phyloP scores from a whole-genome alignment of 257 asterid genomes.

The Craterostigma plantagineum region DNA sequence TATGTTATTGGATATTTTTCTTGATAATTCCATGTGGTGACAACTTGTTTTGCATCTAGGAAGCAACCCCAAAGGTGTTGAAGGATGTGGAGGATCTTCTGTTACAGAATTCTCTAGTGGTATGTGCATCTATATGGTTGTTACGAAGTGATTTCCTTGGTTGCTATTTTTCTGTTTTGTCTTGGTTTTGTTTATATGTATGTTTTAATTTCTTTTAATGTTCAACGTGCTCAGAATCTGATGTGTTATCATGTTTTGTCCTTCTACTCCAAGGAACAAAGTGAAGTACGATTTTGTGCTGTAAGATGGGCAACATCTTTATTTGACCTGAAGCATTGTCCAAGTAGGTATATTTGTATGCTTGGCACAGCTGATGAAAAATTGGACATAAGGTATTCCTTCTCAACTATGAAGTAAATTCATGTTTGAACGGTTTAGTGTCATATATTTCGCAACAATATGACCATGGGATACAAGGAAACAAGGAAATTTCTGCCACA shows the following conservation, averaged over 20 bases:
- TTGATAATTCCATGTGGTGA: background rate
- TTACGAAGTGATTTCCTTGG: slow-evolving; percentile 6
- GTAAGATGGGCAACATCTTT: slow-evolving; percentile 89
- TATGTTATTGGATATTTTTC: slow-evolving; percentile 1
- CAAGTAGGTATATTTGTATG: slow-evolving; percentile 92
- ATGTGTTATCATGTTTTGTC: background rate
- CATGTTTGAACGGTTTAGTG: background rate
- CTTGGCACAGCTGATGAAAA: slow-evolving; percentile 84
- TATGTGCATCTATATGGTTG: slow-evolving; percentile 18
- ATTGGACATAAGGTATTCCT: slow-evolving; percentile 77
- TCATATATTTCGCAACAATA: too few species aligned
- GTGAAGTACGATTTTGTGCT: slow-evolving; percentile 96
- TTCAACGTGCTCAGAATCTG: background rate
- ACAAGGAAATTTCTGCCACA: too few species aligned
- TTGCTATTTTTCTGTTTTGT: slow-evolving; percentile 6
- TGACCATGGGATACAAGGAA: too few species aligned
- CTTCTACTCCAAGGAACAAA: slow-evolving; percentile 56
- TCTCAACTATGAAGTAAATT: background rate
- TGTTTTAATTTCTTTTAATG: background rate
- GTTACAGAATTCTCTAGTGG: slow-evolving; percentile 64
- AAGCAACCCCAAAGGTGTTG: slow-evolving; percentile 51
- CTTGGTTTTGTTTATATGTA: slow-evolving; percentile 3
- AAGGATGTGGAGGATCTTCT: slow-evolving; percentile 71
- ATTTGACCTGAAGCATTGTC: slow-evolving; percentile 78
- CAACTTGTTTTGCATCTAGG: slow-evolving; percentile 25